These are phyloP conservation scores for Gastrodia elata DNA, from an alignment of 106 monocot genomes.

Conservation along the genomic window DNA sequence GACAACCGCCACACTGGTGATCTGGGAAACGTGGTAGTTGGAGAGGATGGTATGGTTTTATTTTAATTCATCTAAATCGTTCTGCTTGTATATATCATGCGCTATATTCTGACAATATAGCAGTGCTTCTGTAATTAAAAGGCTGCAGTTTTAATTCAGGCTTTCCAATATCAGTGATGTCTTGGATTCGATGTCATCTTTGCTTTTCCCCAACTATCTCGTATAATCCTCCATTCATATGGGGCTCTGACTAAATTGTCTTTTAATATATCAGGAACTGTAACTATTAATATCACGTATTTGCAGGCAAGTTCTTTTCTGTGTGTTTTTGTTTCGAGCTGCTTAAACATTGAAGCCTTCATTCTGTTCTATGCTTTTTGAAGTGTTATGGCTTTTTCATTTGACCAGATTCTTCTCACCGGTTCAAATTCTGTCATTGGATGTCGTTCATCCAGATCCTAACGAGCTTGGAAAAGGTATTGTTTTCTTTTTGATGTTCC, in stretches of 20 bases:
- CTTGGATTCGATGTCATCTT: not conserved
- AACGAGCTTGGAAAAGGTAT: conserved; percentile 84
- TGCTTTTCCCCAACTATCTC: not conserved
- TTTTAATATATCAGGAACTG: conserved; percentile 28
- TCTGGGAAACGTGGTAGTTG: conserved; percentile 65
- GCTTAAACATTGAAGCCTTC: not conserved
- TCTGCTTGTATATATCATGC: not conserved
- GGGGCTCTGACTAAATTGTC: not conserved
- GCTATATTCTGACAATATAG: not conserved
- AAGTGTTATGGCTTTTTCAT: not conserved
- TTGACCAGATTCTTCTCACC: conserved; percentile 50
- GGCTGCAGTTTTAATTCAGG: not conserved
- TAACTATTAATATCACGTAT: conserved; percentile 18
- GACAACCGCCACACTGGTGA: conserved; percentile 80
- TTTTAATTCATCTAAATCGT: not conserved
- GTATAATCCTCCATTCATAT: not conserved
- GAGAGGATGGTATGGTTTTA: conserved; percentile 56
- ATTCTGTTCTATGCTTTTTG: not conserved
- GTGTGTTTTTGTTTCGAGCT: not conserved
- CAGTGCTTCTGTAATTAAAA: too few species aligned
- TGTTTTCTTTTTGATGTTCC: not conserved
- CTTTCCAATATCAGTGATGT: not conserved
- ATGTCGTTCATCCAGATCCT: conserved; percentile 72
- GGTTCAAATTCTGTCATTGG: conserved; percentile 66
- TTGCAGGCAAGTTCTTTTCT: conserved; percentile 23